These are phyloP conservation scores for Magnolia officinalis DNA, from an alignment of 164 flowering plant species.

Conservation along the genomic window DNA sequence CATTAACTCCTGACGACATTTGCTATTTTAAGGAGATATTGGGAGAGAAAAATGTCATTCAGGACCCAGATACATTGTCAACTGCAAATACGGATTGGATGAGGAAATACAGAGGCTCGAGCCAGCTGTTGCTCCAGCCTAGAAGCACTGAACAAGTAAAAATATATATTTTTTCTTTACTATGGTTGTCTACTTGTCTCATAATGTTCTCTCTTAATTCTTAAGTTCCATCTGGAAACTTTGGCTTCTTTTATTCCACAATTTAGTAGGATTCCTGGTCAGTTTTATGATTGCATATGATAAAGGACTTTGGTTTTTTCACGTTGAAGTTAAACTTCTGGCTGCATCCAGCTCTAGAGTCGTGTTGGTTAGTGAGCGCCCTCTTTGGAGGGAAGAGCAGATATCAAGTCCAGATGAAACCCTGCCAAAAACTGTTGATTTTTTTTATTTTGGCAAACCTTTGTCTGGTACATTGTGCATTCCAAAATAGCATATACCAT, in stretches of 20 bases:
- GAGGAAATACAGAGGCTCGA: conserved; percentile 77
- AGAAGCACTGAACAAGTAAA: conserved; percentile 73
- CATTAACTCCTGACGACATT: conserved; percentile 57
- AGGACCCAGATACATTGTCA: conserved; percentile 63
- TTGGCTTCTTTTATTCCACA: not conserved
- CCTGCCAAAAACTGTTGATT: no score
- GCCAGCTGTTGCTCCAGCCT: conserved; percentile 83
- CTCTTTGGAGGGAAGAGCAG: no score
- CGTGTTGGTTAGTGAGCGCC: no score
- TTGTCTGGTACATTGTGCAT: no score
- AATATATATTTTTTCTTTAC: not conserved
- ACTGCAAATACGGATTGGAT: conserved; percentile 88
- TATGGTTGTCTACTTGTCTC: no score
- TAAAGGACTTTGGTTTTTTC: no score
- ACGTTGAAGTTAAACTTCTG: no score
- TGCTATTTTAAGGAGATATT: conserved; percentile 52
- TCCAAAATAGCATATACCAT: no score
- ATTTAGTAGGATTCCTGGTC: not conserved
- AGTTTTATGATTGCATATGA: not conserved
- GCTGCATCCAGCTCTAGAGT: no score
- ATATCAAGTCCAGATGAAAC: no score
- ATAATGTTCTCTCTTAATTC: not conserved
- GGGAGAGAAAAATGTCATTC: conserved; percentile 78
- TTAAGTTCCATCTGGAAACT: not conserved
- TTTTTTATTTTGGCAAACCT: no score